Conservation (phyloP, 768 basidiomycete species). For the Saitozyma sp. region DNA sequence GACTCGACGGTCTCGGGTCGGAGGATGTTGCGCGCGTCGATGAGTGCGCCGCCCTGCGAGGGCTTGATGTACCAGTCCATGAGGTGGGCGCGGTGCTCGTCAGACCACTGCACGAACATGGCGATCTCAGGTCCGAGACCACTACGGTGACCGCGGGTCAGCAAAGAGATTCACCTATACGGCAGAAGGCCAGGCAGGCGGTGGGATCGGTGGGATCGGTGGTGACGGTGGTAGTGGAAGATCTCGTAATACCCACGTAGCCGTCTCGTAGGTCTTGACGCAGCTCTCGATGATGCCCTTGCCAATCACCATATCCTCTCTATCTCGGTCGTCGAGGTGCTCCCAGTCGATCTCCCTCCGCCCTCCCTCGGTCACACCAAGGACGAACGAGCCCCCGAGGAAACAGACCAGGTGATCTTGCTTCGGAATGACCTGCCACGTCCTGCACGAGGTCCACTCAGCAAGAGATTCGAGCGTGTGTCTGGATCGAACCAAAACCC, state of each 20-base stretch:
- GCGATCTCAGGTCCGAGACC: conserved; percentile 87
- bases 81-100: conserved; percentile 54
- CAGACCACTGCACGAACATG: conserved; percentile 65
- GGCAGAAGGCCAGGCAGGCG: too few relatives aligned
- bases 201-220: too few relatives aligned
- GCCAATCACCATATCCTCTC: conserved; percentile 79
- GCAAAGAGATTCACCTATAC: too few relatives aligned
- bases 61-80: conserved; percentile 87
- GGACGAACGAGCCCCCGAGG: conserved; percentile 85
- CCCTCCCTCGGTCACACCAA: conserved; percentile 68
- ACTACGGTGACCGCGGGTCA: conserved; percentile 52
- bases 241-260: conserved; percentile 63
- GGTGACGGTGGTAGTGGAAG: background rate
- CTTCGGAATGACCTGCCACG: conserved; percentile 76
- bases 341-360: conserved; percentile 50
- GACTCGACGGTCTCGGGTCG: conserved; percentile 94
- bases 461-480: background rate
- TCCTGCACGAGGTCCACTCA: conserved; percentile 52
- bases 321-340: conserved; percentile 64
- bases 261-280: conserved; percentile 67
- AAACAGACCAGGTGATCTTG: conserved; percentile 97
- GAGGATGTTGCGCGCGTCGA: conserved; percentile 91
- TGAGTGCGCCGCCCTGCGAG: conserved; percentile 48
- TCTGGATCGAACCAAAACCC: conserved; percentile 12
- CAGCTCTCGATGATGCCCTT: conserved; percentile 82